Evolutionary conservation across 2,329 filamentous ascomycete genomes (phyloP).

Genomic region (Fusarium sp.): DNA sequence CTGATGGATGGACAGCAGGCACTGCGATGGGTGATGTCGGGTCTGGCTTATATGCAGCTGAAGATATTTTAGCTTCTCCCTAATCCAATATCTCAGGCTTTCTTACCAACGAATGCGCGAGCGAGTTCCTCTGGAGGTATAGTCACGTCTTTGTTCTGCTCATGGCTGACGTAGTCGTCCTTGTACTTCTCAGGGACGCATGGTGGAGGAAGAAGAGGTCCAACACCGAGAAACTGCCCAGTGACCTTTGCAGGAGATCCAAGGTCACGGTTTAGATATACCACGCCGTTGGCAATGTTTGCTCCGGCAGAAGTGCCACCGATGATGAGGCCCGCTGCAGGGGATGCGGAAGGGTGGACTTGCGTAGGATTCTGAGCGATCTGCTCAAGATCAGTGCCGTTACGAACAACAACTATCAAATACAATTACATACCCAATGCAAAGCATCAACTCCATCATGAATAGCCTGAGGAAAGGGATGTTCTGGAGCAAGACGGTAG

Average conservation of each 20-base stretch:
- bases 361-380: not conserved
- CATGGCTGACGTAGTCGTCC: not conserved
- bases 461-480: not conserved
- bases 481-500: not conserved
- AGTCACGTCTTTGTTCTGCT: not conserved
- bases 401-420: rapidly evolving
- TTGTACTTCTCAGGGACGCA: not conserved
- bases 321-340: not conserved
- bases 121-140: not conserved
- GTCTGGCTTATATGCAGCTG: not conserved
- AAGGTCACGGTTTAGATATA: not conserved
- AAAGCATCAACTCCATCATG: not conserved
- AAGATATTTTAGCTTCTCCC: not conserved
- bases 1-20: not conserved
- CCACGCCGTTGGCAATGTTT: not conserved
- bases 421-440: not conserved
- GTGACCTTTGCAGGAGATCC: not conserved
- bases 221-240: not conserved
- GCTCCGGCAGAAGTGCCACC: not conserved
- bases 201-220: not conserved
- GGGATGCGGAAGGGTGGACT: not conserved
- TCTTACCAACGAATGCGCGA: not conserved
- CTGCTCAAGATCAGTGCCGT: not conserved
- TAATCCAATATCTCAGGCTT: rapidly evolving
- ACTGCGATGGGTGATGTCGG: not conserved